Conservation (phyloP, 768 basidiomycete genomes). For the Tricholoma flavovirens region DNA sequence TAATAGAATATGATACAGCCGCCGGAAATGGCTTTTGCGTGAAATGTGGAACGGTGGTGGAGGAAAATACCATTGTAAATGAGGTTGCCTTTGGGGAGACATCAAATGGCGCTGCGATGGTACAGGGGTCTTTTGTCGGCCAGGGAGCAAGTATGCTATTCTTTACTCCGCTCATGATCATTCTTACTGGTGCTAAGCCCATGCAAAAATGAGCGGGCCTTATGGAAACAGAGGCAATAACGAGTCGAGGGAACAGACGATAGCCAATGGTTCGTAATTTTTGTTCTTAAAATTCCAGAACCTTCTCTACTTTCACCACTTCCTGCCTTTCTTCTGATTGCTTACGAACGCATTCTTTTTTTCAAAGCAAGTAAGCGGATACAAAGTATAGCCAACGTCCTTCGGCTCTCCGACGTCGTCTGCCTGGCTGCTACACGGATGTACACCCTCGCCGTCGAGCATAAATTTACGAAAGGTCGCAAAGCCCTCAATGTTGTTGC, state of each 20-base stretch:
- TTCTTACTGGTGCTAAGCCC: conserved; percentile 42
- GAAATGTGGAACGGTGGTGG: conserved; percentile 82
- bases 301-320: conserved; percentile 1
- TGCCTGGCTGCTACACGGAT: conserved; percentile 77
- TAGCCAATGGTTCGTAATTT: conserved; percentile 67
- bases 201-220: conserved; percentile 76
- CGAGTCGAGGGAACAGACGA: conserved; percentile 88
- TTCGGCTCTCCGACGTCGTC: conserved; percentile 76
- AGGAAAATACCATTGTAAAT: conserved; percentile 90
- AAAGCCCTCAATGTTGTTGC: conserved; percentile 92
- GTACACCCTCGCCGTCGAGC: conserved; percentile 91
- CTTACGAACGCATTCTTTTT: neutral
- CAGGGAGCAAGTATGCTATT: conserved; percentile 78
- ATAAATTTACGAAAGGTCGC: conserved; percentile 91
- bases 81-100: conserved; percentile 97
- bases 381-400: conserved; percentile 69
- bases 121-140: conserved; percentile 88
- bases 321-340: neutral
- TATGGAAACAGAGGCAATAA: conserved; percentile 73
- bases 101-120: conserved; percentile 86
- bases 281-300: neutral
- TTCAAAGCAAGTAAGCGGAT: conserved; percentile 74
- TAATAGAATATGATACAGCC: conserved; percentile 80
- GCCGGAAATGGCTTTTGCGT: conserved; percentile 85
- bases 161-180: neutral